Evolutionary conservation across 345 rosid genomes (phyloP), one percentile per base, ranked within the genome.

Genomic region (Citrus australasica): DNA sequence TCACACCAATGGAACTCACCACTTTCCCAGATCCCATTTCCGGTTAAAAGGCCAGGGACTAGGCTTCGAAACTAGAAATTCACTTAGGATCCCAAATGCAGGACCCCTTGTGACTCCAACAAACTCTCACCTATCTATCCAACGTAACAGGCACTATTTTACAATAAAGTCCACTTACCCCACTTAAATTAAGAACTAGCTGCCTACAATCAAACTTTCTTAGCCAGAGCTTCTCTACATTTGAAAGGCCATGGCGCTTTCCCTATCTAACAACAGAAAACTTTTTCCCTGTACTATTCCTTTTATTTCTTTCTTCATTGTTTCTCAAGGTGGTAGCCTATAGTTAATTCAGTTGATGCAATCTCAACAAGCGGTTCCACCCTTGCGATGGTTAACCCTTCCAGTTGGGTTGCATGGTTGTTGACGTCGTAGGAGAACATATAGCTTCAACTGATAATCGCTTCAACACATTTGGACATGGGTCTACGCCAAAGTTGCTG

Each of bases 391-490:
- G 73, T 79, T 75, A 90, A 78, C 88, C 90, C 81, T 87, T 84
- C 90, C 85, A 81, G 16, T 83, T 79, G 32, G 84, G 74, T 65
- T 69, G 82, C 4, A 24, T 13, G 40, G 82, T 71, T 22, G 84
- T 56, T 19, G 86, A 79, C 27, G 80, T 77, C 61, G 86, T 78
- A 64, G 96, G 92, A 28, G 93, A 60, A 77, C 98, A 94, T 59
- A 88, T 89, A 32, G 97, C 97, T 88, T 93, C 98, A 19, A 92
- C 95, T 0, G 98, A 83, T 79, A 94, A 82, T 74, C 90, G 84
- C 87, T 94, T 94, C 87, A 91, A 63, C 69, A 89, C 90, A 67
- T 88, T 90, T 14, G 98, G 98, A 84, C 97, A 94, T 17, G 98
- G 98, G 55, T 94, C 98, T 67, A 75, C 81, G 22, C 98, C 97